Conservation (phyloP, 2,329 filamentous ascomycete species). For the Talaromyces rugulosus region DNA sequence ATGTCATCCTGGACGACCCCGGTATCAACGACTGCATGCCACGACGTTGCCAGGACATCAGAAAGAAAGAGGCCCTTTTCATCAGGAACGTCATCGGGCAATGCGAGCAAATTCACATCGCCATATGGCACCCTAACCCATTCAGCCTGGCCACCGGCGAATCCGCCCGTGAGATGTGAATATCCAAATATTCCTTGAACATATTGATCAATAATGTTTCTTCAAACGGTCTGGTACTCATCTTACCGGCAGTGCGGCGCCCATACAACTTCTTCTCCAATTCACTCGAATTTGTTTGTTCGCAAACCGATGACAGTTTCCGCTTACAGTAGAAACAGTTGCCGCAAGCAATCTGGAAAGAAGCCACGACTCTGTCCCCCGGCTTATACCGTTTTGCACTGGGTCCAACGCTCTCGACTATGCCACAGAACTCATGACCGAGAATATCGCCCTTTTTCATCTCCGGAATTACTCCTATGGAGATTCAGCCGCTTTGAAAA, state of each 20-base stretch:
- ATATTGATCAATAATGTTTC: too few relatives aligned
- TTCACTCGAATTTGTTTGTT: conserved; percentile 71
- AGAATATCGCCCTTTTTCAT: conserved; percentile 63
- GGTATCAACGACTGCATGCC: conserved; percentile 79
- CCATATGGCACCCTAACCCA: conserved; percentile 78
- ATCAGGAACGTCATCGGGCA: conserved; percentile 75
- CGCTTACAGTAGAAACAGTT: conserved; percentile 72
- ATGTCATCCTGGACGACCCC: conserved; percentile 71
- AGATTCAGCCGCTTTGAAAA: not conserved
- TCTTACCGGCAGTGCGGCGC: conserved; percentile 63
- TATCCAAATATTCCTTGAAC: conserved; percentile 61
- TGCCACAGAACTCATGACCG: conserved; percentile 55
- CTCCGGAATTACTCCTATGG: conserved; percentile 49
- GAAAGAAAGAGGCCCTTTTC: conserved; percentile 80
- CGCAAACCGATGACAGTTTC: conserved; percentile 75
- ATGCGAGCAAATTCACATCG: conserved; percentile 74
- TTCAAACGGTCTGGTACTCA: too few relatives aligned
- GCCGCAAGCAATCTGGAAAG: conserved; percentile 73
- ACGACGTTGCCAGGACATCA: conserved; percentile 74
- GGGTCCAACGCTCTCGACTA: conserved; percentile 53
- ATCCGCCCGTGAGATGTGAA: conserved; percentile 74
- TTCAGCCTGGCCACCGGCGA: conserved; percentile 82
- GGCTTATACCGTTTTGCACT: conserved; percentile 51
- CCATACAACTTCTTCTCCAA: conserved; percentile 74
- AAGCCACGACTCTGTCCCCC: conserved; percentile 72